phyloP scores from a whole-genome alignment of 306 rosid species.

The Fagus crenata region DNA sequence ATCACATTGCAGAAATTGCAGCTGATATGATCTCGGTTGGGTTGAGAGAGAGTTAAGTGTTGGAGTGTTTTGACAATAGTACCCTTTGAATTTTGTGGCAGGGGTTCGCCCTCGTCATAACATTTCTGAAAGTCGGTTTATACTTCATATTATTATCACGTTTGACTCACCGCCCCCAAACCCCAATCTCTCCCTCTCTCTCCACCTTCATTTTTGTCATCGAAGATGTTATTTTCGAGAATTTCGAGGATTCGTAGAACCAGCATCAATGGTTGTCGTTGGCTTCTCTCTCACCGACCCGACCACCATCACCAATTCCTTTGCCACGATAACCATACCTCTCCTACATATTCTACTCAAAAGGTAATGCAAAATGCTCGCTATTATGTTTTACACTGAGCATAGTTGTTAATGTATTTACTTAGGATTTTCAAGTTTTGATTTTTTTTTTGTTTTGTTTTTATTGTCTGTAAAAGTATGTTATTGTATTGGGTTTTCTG shows the following conservation, averaged over 20 bases:
- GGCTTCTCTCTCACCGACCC: constrained; percentile 37
- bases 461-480: background rate
- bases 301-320: constrained; percentile 38
- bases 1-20: no score
- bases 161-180: constrained; percentile 16
- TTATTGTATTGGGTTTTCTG: background rate
- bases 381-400: no score
- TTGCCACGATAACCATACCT: constrained; percentile 18
- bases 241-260: constrained; percentile 49
- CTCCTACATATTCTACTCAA: constrained; percentile 32
- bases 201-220: background rate
- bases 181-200: background rate
- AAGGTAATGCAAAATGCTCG: constrained; percentile 36
- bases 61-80: no score
- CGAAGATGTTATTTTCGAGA: constrained; percentile 57
- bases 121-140: no score
- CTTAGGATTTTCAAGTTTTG: no score
- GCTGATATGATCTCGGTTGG: no score
- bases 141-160: background rate
- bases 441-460: no score
- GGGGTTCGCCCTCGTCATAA: constrained; percentile 1
- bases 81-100: background rate
- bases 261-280: constrained; percentile 44
- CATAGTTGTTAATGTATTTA: no score
- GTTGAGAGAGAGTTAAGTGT: no score